Evolutionary conservation across 139 green algal species (phyloP), one percentile per base, ranked within the genome.

Genomic region (Ettlia oleoabundans): DNA sequence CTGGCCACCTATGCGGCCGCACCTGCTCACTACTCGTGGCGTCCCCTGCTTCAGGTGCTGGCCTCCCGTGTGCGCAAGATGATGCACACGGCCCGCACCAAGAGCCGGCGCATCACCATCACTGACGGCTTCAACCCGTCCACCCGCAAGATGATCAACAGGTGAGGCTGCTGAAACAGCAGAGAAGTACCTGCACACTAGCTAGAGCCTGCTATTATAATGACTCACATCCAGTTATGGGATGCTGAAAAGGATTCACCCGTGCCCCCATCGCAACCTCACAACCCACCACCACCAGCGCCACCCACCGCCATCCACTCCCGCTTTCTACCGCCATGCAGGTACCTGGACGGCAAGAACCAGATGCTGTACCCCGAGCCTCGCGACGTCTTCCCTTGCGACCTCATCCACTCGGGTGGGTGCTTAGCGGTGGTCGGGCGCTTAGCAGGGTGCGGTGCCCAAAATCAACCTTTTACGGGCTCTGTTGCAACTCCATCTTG

Each of bases 291-390:
- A n/a, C n/a, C n/a, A n/a, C n/a, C n/a, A n/a, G n/a, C n/a, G n/a
- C n/a, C n/a, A n/a, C n/a, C n/a, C n/a, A n/a, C n/a, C n/a, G n/a
- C 33, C 67, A 28, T 55, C 3, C 55, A 63, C 32, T 35, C 62
- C 69, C 10, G 35, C 64, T 81, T 10, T 37, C 33, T 26, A 58
- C 15, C 15, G 47, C 65, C 3, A 2, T 15, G n/a, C 75, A 85
- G 92, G 85, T 98, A 98, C 85, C 84, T 98, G 77, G 91, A 96
- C 72, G 96, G 95, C 71, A 98, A 98, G 91, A 91, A 89, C n/a
- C 86, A 95, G 88, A 86, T 98, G 69, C 78, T 95, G 74, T 98
- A 98, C 87, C 93, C 95, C 6, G 94, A 98, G 89, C 92, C 95
- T 0, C 75, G 86, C 22, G 95, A 98, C 75, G 91, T 97, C 10